Percentiles rank a stretch among this genome's conserved stretches.
Conservation (phyloP, 2,329 filamentous ascomycete genomes). For the Colletotrichum sp. region DNA sequence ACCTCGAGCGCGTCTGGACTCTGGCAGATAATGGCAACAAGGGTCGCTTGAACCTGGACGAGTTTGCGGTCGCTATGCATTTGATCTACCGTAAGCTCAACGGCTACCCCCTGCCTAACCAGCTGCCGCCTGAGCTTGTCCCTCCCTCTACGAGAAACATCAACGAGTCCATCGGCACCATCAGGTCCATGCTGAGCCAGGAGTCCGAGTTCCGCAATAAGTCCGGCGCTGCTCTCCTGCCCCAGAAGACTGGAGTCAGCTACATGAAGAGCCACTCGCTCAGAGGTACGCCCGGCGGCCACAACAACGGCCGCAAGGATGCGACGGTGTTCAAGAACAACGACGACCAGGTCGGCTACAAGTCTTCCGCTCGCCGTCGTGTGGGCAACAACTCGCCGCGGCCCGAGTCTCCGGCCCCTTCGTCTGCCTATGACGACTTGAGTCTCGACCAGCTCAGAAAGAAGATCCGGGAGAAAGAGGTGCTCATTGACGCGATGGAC, state of each 20-base stretch:
- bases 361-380: constrained; percentile 89
- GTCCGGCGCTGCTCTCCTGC: constrained; percentile 87
- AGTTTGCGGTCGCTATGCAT: constrained; percentile 99
- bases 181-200: constrained; percentile 87
- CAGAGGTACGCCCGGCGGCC: constrained; percentile 64
- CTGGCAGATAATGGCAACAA: constrained; percentile 93
- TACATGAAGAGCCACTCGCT: constrained; percentile 97
- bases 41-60: constrained; percentile 91
- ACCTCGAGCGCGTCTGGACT: constrained; percentile 94
- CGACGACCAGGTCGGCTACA: constrained; percentile 89
- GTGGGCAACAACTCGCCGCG: constrained; percentile 80
- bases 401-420: constrained; percentile 74
- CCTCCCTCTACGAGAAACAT: constrained; percentile 95
- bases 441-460: constrained; percentile 88
- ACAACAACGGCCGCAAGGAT: constrained; percentile 77
- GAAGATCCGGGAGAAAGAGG: constrained; percentile 91
- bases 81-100: constrained; percentile 97
- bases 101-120: constrained; percentile 88
- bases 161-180: constrained; percentile 88
- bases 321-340: constrained; percentile 97
- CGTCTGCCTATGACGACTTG: constrained; percentile 80
- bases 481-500: constrained; percentile 93
- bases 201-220: constrained; percentile 91
- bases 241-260: constrained; percentile 97
- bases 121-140: constrained; percentile 88